These are phyloP conservation scores for Rubroboletus satanas DNA, from an alignment of 768 basidiomycete species.

Conservation along the genomic window DNA sequence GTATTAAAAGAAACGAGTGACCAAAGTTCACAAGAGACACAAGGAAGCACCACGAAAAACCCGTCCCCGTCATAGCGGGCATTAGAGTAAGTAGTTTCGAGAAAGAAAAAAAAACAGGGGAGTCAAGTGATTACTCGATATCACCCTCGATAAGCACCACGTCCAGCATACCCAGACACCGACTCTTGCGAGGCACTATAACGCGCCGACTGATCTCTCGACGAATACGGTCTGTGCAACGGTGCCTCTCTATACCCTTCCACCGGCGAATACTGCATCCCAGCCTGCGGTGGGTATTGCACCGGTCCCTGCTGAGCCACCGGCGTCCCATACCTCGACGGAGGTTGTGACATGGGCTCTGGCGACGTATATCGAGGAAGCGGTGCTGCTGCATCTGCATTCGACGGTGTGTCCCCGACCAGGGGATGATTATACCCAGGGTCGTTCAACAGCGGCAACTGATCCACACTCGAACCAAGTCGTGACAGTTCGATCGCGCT, in stretches of 20 bases:
- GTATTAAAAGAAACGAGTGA: neutral
- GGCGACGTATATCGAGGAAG: conserved; percentile 25
- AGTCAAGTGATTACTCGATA: conserved; percentile 1
- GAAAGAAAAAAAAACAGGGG: neutral
- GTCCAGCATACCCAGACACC: conserved; percentile 28
- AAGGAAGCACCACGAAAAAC: neutral
- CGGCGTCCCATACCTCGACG: conserved; percentile 32
- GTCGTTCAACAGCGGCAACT: conserved; percentile 55
- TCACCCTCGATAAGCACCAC: conserved; percentile 28
- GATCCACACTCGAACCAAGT: conserved; percentile 48
- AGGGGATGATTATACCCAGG: conserved; percentile 8
- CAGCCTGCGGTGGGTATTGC: conserved; percentile 33
- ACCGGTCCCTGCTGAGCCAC: conserved; percentile 18
- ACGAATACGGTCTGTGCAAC: conserved; percentile 51
- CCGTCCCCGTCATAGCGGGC: conserved; percentile 9
- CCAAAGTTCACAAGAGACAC: neutral
- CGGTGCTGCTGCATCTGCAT: conserved; percentile 13
- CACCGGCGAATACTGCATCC: conserved; percentile 22
- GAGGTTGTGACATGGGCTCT: conserved; percentile 10
- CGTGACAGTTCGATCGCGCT: conserved; percentile 53
- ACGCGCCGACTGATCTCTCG: conserved; percentile 12
- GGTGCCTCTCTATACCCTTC: conserved; percentile 56
- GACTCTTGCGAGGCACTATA: conserved; percentile 17
- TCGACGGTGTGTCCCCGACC: neutral
- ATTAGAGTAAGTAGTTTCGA: conserved; percentile 6